phyloP scores from a whole-genome alignment of 75 land plant species.

The Picea glauca region DNA sequence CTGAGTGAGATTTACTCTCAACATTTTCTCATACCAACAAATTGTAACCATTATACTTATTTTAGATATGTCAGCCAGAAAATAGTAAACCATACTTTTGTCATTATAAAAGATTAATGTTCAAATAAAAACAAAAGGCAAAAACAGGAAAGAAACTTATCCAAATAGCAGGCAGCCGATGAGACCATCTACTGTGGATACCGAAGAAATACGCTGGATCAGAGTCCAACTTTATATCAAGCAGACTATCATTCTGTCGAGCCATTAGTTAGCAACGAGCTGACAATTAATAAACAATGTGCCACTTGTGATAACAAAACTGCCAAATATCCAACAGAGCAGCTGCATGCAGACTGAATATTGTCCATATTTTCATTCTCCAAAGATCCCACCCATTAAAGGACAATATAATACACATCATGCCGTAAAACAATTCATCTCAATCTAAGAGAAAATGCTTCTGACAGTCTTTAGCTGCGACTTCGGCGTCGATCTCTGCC shows the following conservation, averaged over 20 bases:
- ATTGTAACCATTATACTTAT: background rate
- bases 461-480: too few relatives aligned
- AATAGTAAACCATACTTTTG: background rate
- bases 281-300: background rate
- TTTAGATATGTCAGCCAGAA: background rate
- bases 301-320: background rate
- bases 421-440: too few relatives aligned
- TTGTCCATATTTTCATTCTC: background rate
- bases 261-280: constrained; percentile 8
- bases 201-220: background rate
- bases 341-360: background rate
- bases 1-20: constrained; percentile 12
- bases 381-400: too few relatives aligned
- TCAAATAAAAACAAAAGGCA: background rate
- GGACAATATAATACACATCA: too few relatives aligned
- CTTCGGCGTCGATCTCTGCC: too few relatives aligned
- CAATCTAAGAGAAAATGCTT: too few relatives aligned
- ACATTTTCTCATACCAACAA: constrained; percentile 1
- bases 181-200: constrained; percentile 10
- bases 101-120: constrained; percentile 3
- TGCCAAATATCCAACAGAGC: constrained; percentile 4
- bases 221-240: constrained; percentile 9
- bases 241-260: constrained; percentile 3
- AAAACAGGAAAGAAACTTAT: constrained; percentile 3
- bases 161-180: constrained; percentile 7